Evolutionary conservation across 768 basidiomycete genomes (phyloP), one percentile per base, ranked within the genome.

Genomic region (Macrocybe gigantea): DNA sequence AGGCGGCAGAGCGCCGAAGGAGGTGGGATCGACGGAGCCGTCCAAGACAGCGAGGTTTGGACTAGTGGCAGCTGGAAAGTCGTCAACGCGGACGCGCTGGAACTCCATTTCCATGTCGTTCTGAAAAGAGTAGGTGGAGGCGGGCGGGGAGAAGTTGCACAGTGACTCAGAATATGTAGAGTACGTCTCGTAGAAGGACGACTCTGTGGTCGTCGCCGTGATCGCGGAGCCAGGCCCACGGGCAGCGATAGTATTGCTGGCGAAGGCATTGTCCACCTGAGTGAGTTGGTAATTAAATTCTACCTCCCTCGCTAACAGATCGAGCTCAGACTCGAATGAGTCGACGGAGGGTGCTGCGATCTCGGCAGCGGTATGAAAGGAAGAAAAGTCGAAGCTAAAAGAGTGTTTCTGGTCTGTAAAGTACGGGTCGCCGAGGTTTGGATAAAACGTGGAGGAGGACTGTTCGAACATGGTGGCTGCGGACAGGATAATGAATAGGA

Each of bases 301-400:
- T 62, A 81, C 75, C 70, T 85, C 79, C 62, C 83, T 78, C 38
- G 76, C 80, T 57, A 79, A 79, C 58, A 88, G 78, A 68, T 89
- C 88, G 59, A 92, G 77, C 67, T 92, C 89, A 44, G 78, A 77
- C 63, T 91, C 89, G 70, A 92, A 91, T 53, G 81, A 74, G 73
- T 90, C 88, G 52, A 86, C 84, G 60, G 85, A 79, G 38, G 88
- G 86, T 45, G 84, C 85, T 57, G 81, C 73, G 67, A 86, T 77
- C 68, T 88, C 86, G 50, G 78, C 71, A 55, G 80, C 76, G 53
- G 78, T 73, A 59, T 80, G 78, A 68, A 83, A 83, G 62, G 82
- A 82, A 68, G 79, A 74, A 71, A 84, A 83, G 66, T 80, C 79
- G 63, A 79, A 70, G 66, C 69, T 69, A 60, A 51, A 56, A n/a